These are phyloP conservation scores for Colletotrichum sp. DNA, from an alignment of 2,329 filamentous ascomycete species.

Conservation along the genomic window DNA sequence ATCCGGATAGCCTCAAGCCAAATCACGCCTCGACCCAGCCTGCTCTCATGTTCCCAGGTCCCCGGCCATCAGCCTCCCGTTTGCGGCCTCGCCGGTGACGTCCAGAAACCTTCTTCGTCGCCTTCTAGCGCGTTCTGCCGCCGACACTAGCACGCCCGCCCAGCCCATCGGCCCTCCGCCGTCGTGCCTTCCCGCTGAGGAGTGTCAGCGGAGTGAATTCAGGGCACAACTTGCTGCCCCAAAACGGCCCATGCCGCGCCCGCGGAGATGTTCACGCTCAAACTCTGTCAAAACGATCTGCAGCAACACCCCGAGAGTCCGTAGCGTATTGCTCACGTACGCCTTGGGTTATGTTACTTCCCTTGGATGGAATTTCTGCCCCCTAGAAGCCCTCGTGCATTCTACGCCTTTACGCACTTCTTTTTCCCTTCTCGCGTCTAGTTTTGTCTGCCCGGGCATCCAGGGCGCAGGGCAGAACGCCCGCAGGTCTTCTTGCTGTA, in stretches of 20 bases:
- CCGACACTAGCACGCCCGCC: not conserved
- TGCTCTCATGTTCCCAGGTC: not conserved
- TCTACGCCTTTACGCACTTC: not conserved
- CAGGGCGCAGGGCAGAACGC: not conserved
- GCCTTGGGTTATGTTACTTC: not conserved
- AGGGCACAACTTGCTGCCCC: not conserved
- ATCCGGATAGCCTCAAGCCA: not conserved
- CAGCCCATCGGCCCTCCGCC: not conserved
- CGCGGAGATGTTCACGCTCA: not conserved
- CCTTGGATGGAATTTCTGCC: not conserved
- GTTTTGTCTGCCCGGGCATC: not conserved
- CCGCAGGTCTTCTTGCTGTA: not conserved
- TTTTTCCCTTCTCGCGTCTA: not conserved
- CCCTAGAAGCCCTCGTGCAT: not conserved
- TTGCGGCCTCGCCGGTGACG: slow-evolving; percentile 20
- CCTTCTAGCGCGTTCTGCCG: slow-evolving; percentile 15
- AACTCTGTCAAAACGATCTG: not conserved
- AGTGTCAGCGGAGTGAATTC: not conserved
- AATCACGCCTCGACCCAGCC: not conserved
- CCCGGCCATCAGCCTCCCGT: slow-evolving; percentile 4
- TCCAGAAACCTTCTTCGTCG: slow-evolving; percentile 14
- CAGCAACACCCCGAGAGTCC: slow-evolving; percentile 5
- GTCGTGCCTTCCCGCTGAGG: not conserved
- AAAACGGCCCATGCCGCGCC: not conserved
- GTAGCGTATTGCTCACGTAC: not conserved